phyloP scores from a whole-genome alignment of 371 early-diverging fungal species.

The Mucor circinelloides region DNA sequence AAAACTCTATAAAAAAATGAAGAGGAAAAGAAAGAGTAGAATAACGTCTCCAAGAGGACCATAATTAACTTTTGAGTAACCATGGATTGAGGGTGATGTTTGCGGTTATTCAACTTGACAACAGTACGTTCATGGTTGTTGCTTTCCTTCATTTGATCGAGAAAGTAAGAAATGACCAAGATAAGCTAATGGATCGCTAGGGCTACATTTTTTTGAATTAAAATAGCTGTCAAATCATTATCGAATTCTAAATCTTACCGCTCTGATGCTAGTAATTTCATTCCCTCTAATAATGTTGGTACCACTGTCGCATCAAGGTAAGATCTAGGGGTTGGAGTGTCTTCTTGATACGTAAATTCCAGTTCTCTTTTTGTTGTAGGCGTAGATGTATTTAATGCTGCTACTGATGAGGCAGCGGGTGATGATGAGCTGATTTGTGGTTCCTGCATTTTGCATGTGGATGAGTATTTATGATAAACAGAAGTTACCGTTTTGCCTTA shows the following conservation, averaged over 20 bases:
- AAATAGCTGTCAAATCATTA: background rate
- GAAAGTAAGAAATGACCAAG: slow-evolving; percentile 46
- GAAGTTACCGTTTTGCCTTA: background rate
- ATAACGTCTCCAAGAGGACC: background rate
- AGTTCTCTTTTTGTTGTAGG: background rate
- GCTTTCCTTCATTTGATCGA: slow-evolving; percentile 23
- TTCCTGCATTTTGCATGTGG: background rate
- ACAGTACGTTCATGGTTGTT: background rate
- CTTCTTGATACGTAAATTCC: slow-evolving; percentile 8
- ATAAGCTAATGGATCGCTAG: slow-evolving; percentile 47
- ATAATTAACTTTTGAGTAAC: slow-evolving; percentile 2
- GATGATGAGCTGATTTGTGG: background rate
- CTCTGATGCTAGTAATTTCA: slow-evolving; percentile 61
- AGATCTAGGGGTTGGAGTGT: slow-evolving; percentile 47
- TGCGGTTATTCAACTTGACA: background rate
- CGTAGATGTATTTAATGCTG: background rate
- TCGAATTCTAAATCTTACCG: slow-evolving; percentile 39
- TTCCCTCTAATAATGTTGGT: slow-evolving; percentile 65
- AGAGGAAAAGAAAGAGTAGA: background rate
- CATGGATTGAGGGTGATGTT: background rate
- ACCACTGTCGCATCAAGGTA: slow-evolving; percentile 66
- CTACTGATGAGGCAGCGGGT: background rate
- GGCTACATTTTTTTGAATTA: slow-evolving; percentile 23
- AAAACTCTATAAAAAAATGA: background rate
- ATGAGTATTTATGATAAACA: background rate